Conservation (phyloP, 805 yeast genomes). For the Debaryomyces castellii region DNA sequence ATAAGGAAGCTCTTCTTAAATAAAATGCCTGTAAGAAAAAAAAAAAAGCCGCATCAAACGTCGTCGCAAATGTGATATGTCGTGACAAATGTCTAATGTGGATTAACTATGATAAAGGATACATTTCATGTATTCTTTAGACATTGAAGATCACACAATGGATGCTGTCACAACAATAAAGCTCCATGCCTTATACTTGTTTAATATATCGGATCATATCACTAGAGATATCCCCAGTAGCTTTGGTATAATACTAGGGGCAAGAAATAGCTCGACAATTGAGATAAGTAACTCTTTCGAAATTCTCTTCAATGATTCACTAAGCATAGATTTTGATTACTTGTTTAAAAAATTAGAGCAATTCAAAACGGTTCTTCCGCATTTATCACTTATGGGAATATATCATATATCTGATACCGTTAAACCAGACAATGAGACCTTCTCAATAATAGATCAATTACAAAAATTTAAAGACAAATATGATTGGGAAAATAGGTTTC, state of each 20-base stretch:
- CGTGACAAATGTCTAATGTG: neutral
- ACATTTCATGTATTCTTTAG: too few species aligned
- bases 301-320: slow-evolving; percentile 14
- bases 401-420: slow-evolving; percentile 14
- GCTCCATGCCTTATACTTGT: slow-evolving; percentile 26
- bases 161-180: slow-evolving; percentile 3
- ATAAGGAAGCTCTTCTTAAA: neutral
- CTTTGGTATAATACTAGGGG: slow-evolving; percentile 33
- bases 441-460: slow-evolving; percentile 10
- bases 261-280: slow-evolving; percentile 8
- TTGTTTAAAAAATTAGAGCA: slow-evolving; percentile 26
- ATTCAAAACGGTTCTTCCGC: slow-evolving; percentile 27
- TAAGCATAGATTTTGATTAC: slow-evolving; percentile 20
- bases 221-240: slow-evolving; percentile 16
- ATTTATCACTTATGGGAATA: slow-evolving; percentile 27
- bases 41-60: slow-evolving; percentile 5
- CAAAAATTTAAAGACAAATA: slow-evolving; percentile 2
- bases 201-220: slow-evolving; percentile 30
- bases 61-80: neutral
- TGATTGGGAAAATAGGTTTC: neutral
- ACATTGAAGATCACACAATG: too few species aligned
- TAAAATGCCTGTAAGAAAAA: neutral
- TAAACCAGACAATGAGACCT: slow-evolving; percentile 4
- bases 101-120: too few species aligned
- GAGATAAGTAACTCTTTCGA: slow-evolving; percentile 30